These are phyloP conservation scores for Coffea canephora DNA, from an alignment of 257 asterid species.

Conservation along the genomic window DNA sequence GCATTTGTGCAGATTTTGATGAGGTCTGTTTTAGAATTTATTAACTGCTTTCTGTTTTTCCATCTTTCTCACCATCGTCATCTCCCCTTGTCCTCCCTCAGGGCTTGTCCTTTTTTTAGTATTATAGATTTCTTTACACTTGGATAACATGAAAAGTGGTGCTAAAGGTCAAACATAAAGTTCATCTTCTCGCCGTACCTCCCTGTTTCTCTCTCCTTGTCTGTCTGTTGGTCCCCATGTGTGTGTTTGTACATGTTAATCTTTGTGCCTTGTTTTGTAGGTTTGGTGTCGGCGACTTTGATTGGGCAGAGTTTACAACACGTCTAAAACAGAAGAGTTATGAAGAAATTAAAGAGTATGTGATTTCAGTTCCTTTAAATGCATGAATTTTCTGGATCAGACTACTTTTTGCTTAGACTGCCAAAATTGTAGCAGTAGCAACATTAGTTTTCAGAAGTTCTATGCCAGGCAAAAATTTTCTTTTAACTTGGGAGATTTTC, in stretches of 20 bases:
- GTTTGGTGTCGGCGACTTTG: constrained; percentile 78
- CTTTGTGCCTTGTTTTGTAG: constrained; percentile 32
- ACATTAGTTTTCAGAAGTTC: background rate
- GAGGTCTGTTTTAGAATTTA: constrained; percentile 51
- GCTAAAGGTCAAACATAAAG: background rate
- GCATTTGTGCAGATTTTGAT: constrained; percentile 80
- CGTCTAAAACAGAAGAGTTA: constrained; percentile 83
- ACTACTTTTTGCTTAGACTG: background rate
- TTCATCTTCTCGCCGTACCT: background rate
- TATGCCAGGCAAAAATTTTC: background rate
- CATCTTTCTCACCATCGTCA: background rate
- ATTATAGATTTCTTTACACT: background rate
- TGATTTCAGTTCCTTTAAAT: constrained; percentile 19
- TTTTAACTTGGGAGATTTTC: background rate
- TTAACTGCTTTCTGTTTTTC: background rate
- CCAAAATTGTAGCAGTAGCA: background rate
- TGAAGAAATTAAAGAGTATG: constrained; percentile 80
- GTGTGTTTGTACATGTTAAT: background rate
- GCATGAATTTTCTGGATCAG: background rate
- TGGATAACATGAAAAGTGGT: background rate
- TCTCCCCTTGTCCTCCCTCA: background rate
- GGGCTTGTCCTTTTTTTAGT: background rate
- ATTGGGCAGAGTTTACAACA: constrained; percentile 82
- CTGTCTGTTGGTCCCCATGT: background rate
- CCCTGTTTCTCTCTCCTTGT: constrained; percentile 3